Conservation (phyloP, 2,329 filamentous ascomycete species). For the Nakataea oryzae region DNA sequence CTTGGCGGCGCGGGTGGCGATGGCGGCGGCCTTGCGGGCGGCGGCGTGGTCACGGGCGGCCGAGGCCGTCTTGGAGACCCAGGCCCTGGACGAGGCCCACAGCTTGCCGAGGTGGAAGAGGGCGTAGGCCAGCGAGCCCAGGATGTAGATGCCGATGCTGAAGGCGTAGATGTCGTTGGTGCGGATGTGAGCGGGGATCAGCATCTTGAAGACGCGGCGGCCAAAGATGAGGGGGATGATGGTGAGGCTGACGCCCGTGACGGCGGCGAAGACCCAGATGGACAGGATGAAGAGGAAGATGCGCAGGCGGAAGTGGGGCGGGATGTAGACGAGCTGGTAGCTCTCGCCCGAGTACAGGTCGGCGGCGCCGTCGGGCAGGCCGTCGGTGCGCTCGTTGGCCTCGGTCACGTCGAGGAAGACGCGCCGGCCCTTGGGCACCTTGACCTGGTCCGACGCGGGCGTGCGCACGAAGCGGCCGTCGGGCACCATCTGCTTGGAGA, state of each 20-base stretch:
- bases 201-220: slow-evolving; percentile 60
- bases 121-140: slow-evolving; percentile 59
- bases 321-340: slow-evolving; percentile 69
- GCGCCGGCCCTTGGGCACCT: slow-evolving; percentile 71
- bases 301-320: slow-evolving; percentile 71
- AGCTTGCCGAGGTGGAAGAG: slow-evolving; percentile 38
- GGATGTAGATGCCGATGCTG: slow-evolving; percentile 75
- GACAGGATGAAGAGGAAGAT: slow-evolving; percentile 78
- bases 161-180: slow-evolving; percentile 97
- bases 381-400: slow-evolving; percentile 54
- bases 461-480: slow-evolving; percentile 81
- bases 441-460: slow-evolving; percentile 91
- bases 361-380: slow-evolving; percentile 15
- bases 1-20: slow-evolving; percentile 23
- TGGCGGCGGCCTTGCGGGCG: slow-evolving; percentile 16
- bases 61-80: slow-evolving; percentile 13
- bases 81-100: slow-evolving; percentile 19
- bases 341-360: slow-evolving; percentile 46
- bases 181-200: slow-evolving; percentile 60
- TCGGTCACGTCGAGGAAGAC: slow-evolving; percentile 74
- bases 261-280: slow-evolving; percentile 88
- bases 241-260: slow-evolving; percentile 75
- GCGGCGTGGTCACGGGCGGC: slow-evolving; percentile 15
- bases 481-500: slow-evolving; percentile 42
- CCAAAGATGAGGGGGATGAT: slow-evolving; percentile 81